phyloP scores from a whole-genome alignment of 495 filamentous ascomycete species.

The Daldinia caldariorum region DNA sequence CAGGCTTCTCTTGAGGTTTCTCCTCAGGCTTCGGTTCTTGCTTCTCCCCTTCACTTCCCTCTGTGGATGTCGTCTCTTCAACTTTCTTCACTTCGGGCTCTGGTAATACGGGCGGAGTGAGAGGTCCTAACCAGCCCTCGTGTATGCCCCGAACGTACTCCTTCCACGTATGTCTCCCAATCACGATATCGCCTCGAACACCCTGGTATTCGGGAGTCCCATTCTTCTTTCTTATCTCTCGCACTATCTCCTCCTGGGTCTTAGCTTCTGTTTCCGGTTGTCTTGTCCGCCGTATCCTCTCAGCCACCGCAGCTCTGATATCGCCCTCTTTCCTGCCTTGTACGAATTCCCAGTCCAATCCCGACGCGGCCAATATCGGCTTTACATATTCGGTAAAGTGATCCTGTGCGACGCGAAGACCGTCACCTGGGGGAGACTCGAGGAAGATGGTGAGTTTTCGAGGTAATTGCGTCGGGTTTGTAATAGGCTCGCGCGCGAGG shows the following conservation, averaged over 20 bases:
- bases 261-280: conserved; percentile 52
- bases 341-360: conserved; percentile 93
- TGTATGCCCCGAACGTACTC: conserved; percentile 94
- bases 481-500: conserved; percentile 78
- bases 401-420: conserved; percentile 81
- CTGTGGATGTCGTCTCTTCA: conserved; percentile 44
- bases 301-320: conserved; percentile 80
- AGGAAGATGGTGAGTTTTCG: conserved; percentile 89
- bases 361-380: conserved; percentile 87
- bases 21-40: conserved; percentile 54
- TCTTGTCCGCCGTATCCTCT: conserved; percentile 77
- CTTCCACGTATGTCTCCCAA: conserved; percentile 96
- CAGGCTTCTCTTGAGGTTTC: conserved; percentile 49
- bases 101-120: conserved; percentile 55
- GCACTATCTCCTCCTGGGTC: conserved; percentile 65
- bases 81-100: conserved; percentile 49
- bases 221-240: conserved; percentile 64
- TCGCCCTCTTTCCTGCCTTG: conserved; percentile 92
- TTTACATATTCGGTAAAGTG: conserved; percentile 97
- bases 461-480: conserved; percentile 71
- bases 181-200: conserved; percentile 81
- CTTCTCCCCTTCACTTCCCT: conserved; percentile 39
- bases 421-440: conserved; percentile 84
- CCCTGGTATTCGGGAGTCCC: conserved; percentile 77
- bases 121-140: conserved; percentile 94